These are phyloP conservation scores for Dianthus caryophyllus DNA, from an alignment of 148 eudicot genomes.

Conservation along the genomic window DNA sequence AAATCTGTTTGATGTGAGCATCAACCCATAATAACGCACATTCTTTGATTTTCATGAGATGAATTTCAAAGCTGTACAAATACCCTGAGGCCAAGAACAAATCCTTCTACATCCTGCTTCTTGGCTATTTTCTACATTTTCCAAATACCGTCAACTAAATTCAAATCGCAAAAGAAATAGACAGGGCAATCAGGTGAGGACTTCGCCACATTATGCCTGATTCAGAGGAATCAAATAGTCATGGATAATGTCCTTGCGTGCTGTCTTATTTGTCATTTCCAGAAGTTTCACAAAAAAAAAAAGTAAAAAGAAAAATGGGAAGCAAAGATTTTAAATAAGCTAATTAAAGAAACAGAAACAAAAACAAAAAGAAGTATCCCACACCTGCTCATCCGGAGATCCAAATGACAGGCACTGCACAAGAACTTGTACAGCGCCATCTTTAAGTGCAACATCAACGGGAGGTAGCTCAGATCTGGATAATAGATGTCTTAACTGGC, in stretches of 20 bases:
- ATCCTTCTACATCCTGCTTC: background rate
- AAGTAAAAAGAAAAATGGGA: too few relatives aligned
- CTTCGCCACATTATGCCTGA: background rate
- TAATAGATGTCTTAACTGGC: slow-evolving; percentile 65
- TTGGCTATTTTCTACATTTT: background rate
- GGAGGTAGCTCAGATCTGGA: slow-evolving; percentile 94
- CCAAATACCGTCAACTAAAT: background rate
- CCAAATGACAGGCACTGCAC: slow-evolving; percentile 93
- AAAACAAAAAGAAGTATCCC: background rate
- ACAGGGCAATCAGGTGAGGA: background rate
- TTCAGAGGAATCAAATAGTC: background rate
- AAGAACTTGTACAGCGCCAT: slow-evolving; percentile 73
- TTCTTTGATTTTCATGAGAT: background rate
- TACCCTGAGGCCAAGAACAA: background rate
- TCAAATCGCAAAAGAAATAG: background rate
- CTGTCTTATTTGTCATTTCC: background rate
- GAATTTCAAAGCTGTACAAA: background rate
- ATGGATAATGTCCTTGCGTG: background rate
- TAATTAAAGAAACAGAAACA: background rate
- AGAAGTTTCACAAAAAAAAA: background rate
- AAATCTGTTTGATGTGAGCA: background rate
- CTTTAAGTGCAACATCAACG: slow-evolving; percentile 76
- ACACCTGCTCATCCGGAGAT: slow-evolving; percentile 92
- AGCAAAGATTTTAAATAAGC: background rate
- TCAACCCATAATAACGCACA: background rate